phyloP scores from a whole-genome alignment of 352 stramenopile genomes.

The Globisporangium spiculum region DNA sequence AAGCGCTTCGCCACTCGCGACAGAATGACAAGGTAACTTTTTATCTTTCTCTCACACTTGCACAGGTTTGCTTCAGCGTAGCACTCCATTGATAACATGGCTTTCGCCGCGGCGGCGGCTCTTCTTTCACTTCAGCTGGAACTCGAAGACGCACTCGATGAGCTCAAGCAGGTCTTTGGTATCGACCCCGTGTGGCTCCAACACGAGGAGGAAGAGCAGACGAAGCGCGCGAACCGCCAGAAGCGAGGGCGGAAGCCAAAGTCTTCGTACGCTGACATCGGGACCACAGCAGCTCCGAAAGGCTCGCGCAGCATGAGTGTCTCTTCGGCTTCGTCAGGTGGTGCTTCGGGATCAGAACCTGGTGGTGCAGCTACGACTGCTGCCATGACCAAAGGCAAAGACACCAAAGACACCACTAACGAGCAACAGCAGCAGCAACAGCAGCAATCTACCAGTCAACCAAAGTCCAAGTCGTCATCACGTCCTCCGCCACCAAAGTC shows the following conservation, averaged over 20 bases:
- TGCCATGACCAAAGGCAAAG: neutral
- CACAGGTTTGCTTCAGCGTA: neutral
- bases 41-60: neutral
- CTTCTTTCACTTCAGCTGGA: conserved; percentile 19
- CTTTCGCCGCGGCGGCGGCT: neutral
- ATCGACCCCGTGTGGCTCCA: conserved; percentile 57
- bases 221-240: conserved; percentile 35
- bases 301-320: conserved; percentile 7
- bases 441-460: neutral
- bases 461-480: conserved; percentile 1
- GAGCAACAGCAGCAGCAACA: neutral
- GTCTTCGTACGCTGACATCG: neutral
- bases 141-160: conserved; percentile 48
- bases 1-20: conserved; percentile 39
- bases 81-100: neutral
- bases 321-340: neutral
- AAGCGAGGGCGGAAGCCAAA: conserved; percentile 23
- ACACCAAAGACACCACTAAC: neutral
- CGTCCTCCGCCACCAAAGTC: conserved; percentile 10
- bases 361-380: neutral
- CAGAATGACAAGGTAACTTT: conserved; percentile 38
- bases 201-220: conserved; percentile 33
- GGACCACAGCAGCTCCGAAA: neutral
- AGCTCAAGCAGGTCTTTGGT: conserved; percentile 53
- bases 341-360: neutral